Evolutionary conservation across 805 yeast genomes (phyloP).

Genomic region (Wickerhamiella nectarea): DNA sequence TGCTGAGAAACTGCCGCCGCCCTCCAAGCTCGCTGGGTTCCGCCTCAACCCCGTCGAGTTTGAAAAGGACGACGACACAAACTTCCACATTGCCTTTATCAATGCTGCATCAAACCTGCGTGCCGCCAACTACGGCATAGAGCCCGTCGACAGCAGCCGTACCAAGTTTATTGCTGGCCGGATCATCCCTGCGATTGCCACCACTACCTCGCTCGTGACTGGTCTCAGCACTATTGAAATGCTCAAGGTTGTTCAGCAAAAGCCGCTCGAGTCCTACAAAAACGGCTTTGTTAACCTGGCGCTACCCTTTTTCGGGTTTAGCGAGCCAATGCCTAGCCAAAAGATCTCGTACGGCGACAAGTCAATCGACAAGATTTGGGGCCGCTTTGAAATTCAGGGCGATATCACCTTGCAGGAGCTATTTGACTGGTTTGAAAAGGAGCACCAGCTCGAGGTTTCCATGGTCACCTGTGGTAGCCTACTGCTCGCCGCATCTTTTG

Average conservation of each 20-base stretch:
- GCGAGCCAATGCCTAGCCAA: constrained; percentile 85
- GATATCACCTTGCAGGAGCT: constrained; percentile 63
- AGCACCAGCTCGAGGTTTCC: constrained; percentile 75
- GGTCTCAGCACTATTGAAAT: constrained; percentile 88
- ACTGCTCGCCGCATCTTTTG: constrained; percentile 82
- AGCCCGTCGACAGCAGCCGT: constrained; percentile 73
- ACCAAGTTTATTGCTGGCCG: constrained; percentile 97
- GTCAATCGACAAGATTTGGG: constrained; percentile 85
- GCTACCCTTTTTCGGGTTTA: constrained; percentile 89
- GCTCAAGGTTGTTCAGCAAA: constrained; percentile 72
- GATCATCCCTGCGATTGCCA: constrained; percentile 97
- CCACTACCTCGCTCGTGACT: constrained; percentile 95
- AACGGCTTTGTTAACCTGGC: constrained; percentile 89
- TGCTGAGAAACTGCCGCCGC: constrained; percentile 73
- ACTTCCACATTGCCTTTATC: constrained; percentile 93
- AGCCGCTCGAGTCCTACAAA: constrained; percentile 73
- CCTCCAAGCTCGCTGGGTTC: constrained; percentile 78
- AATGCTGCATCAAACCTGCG: constrained; percentile 93
- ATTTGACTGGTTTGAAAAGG: constrained; percentile 57
- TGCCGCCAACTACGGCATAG: constrained; percentile 81
- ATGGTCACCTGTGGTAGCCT: constrained; percentile 91
- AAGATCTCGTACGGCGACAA: constrained; percentile 69
- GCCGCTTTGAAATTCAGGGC: constrained; percentile 57
- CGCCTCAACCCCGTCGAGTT: constrained; percentile 81
- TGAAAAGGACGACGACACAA: constrained; percentile 95